A percentile compares a stretch with the other conserved stretches of the same genome.
Evolutionary conservation across 1,284 basidiomycete genomes (phyloP).

Genomic region (Caloboletus inedulis): DNA sequence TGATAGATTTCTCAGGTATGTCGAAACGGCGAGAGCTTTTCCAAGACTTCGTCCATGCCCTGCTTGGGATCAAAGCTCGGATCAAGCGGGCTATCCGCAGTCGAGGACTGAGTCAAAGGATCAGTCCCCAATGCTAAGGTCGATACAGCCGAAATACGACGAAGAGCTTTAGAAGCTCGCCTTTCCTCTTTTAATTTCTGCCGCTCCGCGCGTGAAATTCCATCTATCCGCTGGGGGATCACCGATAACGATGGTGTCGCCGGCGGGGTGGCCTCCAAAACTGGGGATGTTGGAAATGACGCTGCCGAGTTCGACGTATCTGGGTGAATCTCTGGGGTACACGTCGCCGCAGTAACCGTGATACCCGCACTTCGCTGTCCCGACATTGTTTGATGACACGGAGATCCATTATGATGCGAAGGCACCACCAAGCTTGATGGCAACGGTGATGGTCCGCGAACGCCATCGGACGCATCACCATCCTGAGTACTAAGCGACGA

Average conservation of each 20-base stretch:
- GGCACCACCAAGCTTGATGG: conserved; percentile 1
- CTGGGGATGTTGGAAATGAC: conserved; percentile 17
- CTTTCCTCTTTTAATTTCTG: conserved; percentile 34
- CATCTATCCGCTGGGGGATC: conserved; percentile 29
- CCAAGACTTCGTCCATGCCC: conserved; percentile 38
- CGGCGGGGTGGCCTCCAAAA: conserved; percentile 15
- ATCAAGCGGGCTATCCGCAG: conserved; percentile 28
- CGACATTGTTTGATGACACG: conserved; percentile 5
- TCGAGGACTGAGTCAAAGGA: conserved; percentile 19
- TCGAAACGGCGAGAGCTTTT: conserved; percentile 37
- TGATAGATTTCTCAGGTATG: conserved; percentile 22
- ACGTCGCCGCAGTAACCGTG: conserved; percentile 1
- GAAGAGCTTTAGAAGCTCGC: conserved; percentile 35
- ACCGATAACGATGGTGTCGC: conserved; percentile 24
- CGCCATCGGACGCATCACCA: conserved; percentile 12
- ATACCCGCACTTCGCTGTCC: conserved; percentile 7
- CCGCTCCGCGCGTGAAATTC: conserved; percentile 30
- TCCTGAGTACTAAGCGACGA: conserved; percentile 32
- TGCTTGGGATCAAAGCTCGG: conserved; percentile 34
- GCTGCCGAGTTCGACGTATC: conserved; percentile 11
- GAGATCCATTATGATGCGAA: not conserved
- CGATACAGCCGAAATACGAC: conserved; percentile 37
- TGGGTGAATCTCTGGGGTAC: conserved; percentile 10
- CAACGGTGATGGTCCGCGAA: conserved; percentile 4
- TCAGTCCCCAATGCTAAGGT: conserved; percentile 22